Base-by-base conservation (phyloP, 331 rosid species). In the Malus hybrid region DNA sequence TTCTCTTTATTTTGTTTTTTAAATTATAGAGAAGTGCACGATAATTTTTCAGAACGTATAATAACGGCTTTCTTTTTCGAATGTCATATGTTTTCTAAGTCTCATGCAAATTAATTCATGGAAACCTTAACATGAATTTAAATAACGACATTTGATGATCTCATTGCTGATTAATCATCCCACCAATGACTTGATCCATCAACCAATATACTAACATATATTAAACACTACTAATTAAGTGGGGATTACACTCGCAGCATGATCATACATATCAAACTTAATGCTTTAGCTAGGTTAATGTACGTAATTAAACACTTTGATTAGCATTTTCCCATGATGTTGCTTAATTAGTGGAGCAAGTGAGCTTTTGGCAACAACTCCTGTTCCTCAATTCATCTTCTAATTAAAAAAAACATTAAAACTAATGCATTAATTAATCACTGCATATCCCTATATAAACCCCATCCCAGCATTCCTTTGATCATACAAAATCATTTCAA, bases 321-420 rank as follows among this genome's bases (percentile, higher is more conserved):
- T 32, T 33, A 30, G 30, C 29, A 24, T 66, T 75, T 34, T 15
- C 42, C 32, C 62, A 44, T 72, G 57, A 24, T 60, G 20, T 77
- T 60, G 8, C 71, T 1, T 9, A 15, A 57, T 57, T 22, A 50
- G 81, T 79, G 82, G 82, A 79, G 79, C 75, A 73, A 32, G 78
- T 79, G 61, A 78, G 33, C 18, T 56, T 65, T 39, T 20, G 39
- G 75, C 78, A 73, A 73, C 82, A 60, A 79, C 82, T 66, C 70
- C 66, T 73, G 69, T 44, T 67, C 68, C 80, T 68, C 68, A 15
- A 32, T 52, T 34, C 53, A 72, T 52, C 57, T 18, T 19, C 57
- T 7, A 18, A 52, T 34, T 22, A 64, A 42, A 30, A 29, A 28
- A 5, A 28, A 62, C 5, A 13, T 6, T 4, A 76, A n/a, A 15